Percentiles rank a stretch among this genome's conserved stretches.
phyloP scores from a whole-genome alignment of 257 asterid species.

The Nicotiana sylvestris region DNA sequence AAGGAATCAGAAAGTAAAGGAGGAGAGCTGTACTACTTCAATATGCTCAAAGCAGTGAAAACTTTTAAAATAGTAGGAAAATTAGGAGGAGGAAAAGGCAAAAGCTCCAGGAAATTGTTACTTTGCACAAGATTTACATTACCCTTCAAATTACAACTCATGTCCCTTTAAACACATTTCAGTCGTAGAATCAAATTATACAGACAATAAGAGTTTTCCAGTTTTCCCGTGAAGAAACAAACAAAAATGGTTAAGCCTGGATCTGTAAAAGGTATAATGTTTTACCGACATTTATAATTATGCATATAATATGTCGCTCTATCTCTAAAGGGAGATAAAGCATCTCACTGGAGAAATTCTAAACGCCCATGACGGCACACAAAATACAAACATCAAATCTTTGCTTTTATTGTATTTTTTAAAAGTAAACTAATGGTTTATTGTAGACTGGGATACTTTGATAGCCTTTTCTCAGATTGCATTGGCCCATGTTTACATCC shows the following conservation, averaged over 20 bases:
- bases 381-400: background rate
- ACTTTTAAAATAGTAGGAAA: background rate
- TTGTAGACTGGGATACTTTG: background rate
- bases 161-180: background rate
- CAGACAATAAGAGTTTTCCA: background rate
- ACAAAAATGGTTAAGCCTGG: background rate
- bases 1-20: background rate
- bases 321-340: background rate
- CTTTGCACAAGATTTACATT: background rate
- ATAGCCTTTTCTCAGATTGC: background rate
- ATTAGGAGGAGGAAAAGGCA: conserved; percentile 4
- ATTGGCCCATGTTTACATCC: background rate
- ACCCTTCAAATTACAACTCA: background rate
- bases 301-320: background rate
- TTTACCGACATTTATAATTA: background rate
- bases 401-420: background rate
- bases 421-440: background rate
- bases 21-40: background rate
- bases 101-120: background rate
- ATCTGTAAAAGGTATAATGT: background rate
- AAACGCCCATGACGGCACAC: background rate
- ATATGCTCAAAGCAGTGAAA: background rate
- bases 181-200: background rate
- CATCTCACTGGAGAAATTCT: background rate
- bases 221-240: background rate